Conservation (phyloP, 805 yeast genomes). For the Candida broadrunensis region DNA sequence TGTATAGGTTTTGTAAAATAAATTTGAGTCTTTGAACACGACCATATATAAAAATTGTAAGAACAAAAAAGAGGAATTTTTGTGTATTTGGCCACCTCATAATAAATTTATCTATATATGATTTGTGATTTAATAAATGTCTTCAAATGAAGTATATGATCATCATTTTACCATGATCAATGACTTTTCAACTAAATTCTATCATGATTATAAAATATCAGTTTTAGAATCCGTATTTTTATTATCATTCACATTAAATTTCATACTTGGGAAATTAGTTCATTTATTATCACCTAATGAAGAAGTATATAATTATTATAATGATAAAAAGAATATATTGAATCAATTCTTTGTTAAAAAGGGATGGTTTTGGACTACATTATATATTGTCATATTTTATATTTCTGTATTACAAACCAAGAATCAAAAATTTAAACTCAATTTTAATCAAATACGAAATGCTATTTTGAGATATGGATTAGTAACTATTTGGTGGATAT, state of each 20-base stretch:
- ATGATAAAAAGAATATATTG: slow-evolving; percentile 64
- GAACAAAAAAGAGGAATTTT: too few species aligned
- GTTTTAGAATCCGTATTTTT: slow-evolving; percentile 25
- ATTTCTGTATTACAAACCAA: slow-evolving; percentile 7
- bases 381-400: slow-evolving; percentile 23
- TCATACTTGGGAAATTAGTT: slow-evolving; percentile 51
- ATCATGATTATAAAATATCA: slow-evolving; percentile 10
- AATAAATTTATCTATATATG: too few species aligned
- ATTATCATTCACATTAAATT: slow-evolving; percentile 35
- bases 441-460: slow-evolving; percentile 5
- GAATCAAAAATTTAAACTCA: neutral
- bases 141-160: slow-evolving; percentile 4
- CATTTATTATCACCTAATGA: slow-evolving; percentile 43
- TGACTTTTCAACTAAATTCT: neutral
- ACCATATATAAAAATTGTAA: too few species aligned
- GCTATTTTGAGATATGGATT: slow-evolving; percentile 43
- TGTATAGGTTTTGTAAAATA: too few species aligned
- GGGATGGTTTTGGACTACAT: slow-evolving; percentile 90
- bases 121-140: too few species aligned
- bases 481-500: slow-evolving; percentile 76
- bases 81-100: too few species aligned
- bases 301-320: slow-evolving; percentile 47
- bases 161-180: slow-evolving; percentile 5
- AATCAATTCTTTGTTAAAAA: slow-evolving; percentile 76
- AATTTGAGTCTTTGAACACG: too few species aligned